phyloP scores from a whole-genome alignment of 2,329 filamentous ascomycete genomes.

The Emmonsia crescens region DNA sequence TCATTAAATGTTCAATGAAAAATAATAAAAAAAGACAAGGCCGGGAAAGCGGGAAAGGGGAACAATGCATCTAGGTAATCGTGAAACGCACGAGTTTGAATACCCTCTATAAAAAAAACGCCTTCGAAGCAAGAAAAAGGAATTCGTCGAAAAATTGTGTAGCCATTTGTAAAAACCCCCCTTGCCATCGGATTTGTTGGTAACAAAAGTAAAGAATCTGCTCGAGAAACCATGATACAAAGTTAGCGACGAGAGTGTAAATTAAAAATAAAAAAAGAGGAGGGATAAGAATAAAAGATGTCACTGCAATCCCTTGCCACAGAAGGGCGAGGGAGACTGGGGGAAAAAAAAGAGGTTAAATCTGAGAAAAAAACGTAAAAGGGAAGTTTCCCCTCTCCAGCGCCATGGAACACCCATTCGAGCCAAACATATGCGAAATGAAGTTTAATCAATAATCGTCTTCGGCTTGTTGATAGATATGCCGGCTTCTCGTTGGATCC shows the following conservation, averaged over 20 bases:
- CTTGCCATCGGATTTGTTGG: not conserved
- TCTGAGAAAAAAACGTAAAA: not conserved
- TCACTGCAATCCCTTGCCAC: not conserved
- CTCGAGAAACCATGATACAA: not conserved
- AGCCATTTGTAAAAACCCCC: not conserved
- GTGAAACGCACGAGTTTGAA: not conserved
- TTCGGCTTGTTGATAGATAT: slow-evolving; percentile 70
- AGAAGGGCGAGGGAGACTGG: not conserved
- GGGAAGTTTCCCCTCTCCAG: not conserved
- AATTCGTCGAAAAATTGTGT: not conserved
- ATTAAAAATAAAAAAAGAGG: not conserved
- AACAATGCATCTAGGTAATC: not conserved
- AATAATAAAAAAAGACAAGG: not conserved
- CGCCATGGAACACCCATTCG: not conserved
- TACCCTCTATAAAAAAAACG: not conserved
- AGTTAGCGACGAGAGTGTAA: slow-evolving; percentile 3
- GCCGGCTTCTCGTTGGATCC: slow-evolving; percentile 68
- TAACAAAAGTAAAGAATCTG: slow-evolving; percentile 1
- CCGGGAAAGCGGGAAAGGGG: not conserved
- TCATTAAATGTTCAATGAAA: not conserved
- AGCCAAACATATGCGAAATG: not conserved
- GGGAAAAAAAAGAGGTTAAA: not conserved
- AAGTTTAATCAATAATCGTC: slow-evolving; percentile 41
- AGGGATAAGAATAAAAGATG: not conserved
- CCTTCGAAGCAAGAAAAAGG: not conserved